Conservation (phyloP, 1,284 basidiomycete species). For the Polyporus tsugae region DNA sequence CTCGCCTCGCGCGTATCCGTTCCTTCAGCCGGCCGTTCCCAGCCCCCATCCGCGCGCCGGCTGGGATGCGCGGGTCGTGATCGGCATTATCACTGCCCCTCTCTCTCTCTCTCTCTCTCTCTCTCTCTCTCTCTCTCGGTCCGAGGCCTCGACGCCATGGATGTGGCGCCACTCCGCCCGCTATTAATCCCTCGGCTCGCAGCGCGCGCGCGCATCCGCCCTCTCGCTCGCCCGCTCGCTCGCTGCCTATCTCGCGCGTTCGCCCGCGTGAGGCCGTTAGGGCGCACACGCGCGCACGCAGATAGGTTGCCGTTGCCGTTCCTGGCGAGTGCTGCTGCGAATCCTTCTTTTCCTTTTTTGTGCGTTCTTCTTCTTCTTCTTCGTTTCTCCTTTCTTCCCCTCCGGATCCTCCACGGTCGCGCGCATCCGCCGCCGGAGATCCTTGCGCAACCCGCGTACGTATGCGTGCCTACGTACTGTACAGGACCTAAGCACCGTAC, state of each 20-base stretch:
- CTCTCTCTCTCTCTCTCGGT: not conserved
- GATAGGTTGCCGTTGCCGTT: not conserved
- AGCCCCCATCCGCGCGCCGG: not conserved
- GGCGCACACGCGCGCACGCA: not conserved
- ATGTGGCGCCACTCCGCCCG: not conserved
- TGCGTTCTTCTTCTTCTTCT: not conserved
- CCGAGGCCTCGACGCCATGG: not conserved
- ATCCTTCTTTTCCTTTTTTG: not conserved
- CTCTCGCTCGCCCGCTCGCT: not conserved
- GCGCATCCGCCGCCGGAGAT: slow-evolving; percentile 4
- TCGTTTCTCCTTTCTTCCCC: not conserved
- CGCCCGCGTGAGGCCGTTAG: not conserved
- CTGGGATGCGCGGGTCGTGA: not conserved
- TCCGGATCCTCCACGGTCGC: not conserved
- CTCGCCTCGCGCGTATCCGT: not conserved
- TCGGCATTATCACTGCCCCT: not conserved
- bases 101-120: not conserved
- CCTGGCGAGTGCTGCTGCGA: not conserved
- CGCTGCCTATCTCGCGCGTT: not conserved
- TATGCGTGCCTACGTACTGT: too few species aligned
- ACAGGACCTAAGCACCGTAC: not conserved
- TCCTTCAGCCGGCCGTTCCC: not conserved
- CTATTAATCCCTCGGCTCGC: slow-evolving; percentile 4
- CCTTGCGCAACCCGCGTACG: not conserved
- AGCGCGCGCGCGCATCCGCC: not conserved